Percentiles rank a stretch among this genome's conserved stretches.
phyloP scores from a whole-genome alignment of 1,284 basidiomycete species.

The Pseudozyma tsukubaensis region DNA sequence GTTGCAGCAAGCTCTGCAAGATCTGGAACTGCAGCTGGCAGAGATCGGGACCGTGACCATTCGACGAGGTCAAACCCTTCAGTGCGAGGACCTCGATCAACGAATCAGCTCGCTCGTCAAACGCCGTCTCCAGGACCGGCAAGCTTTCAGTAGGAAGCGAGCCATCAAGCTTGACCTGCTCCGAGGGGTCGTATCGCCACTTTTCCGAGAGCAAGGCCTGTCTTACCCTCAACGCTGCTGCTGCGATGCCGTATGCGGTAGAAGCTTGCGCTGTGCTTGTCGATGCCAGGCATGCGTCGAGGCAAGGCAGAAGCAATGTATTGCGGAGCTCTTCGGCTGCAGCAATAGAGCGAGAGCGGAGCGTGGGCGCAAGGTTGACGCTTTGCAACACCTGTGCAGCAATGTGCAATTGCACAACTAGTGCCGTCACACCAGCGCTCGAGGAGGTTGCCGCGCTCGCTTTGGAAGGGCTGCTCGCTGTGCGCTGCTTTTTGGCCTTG shows the following conservation, averaged over 20 bases:
- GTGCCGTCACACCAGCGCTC: not conserved
- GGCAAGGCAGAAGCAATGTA: constrained; percentile 25
- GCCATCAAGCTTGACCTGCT: constrained; percentile 47
- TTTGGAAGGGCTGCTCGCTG: constrained; percentile 9
- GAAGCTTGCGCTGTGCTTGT: not conserved
- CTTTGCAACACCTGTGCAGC: constrained; percentile 35
- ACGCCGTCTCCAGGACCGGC: constrained; percentile 24
- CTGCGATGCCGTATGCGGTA: constrained; percentile 18
- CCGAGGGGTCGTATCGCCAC: constrained; percentile 43
- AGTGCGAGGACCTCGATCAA: constrained; percentile 20
- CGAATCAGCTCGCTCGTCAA: constrained; percentile 36
- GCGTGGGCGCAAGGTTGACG: constrained; percentile 26
- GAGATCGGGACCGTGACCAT: not conserved
- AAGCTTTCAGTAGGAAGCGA: constrained; percentile 34
- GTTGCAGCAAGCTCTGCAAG: constrained; percentile 34
- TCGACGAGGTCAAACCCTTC: not conserved
- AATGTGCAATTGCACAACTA: constrained; percentile 24
- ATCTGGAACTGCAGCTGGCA: constrained; percentile 32
- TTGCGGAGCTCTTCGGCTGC: constrained; percentile 43
- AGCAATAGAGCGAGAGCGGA: constrained; percentile 30
- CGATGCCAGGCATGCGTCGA: constrained; percentile 22
- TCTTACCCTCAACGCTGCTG: constrained; percentile 36
- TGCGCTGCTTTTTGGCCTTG: constrained; percentile 30
- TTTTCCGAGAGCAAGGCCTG: constrained; percentile 36
- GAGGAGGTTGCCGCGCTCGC: not conserved